A percentile compares a stretch with the other conserved stretches of the same genome.
phyloP scores from a whole-genome alignment of 169 alveolate genomes.

The Babesia microti region DNA sequence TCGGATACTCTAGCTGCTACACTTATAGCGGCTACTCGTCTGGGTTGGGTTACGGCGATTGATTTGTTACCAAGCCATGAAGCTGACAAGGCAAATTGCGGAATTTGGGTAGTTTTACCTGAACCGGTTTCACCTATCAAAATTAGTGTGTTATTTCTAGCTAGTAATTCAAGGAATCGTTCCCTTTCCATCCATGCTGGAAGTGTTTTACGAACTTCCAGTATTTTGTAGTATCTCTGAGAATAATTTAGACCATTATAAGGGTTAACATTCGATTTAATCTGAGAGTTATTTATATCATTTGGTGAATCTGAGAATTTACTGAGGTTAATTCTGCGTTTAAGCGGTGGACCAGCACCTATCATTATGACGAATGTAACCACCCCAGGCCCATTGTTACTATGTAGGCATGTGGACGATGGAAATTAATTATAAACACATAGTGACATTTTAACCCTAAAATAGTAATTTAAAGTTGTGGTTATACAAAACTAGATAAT shows the following conservation, averaged over 20 bases:
- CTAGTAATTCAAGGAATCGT: constrained; percentile 66
- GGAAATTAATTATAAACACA: too few relatives aligned
- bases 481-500: too few relatives aligned
- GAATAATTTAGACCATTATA: constrained; percentile 43
- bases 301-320: too few relatives aligned
- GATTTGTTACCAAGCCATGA: constrained; percentile 64
- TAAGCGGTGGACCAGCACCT: too few relatives aligned
- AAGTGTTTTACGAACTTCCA: constrained; percentile 63
- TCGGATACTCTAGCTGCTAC: constrained; percentile 97
- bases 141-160: constrained; percentile 55
- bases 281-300: too few relatives aligned
- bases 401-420: too few relatives aligned
- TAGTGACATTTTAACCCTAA: too few relatives aligned
- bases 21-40: constrained; percentile 99
- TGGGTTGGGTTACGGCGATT: constrained; percentile 97
- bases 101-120: constrained; percentile 96
- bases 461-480: too few relatives aligned
- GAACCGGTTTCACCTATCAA: constrained; percentile 95
- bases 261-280: constrained; percentile 9
- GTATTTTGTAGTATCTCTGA: constrained; percentile 56
- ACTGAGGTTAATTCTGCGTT: too few relatives aligned
- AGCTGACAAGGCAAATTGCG: constrained; percentile 85
- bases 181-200: constrained; percentile 79
- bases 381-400: too few relatives aligned
- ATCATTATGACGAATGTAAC: too few relatives aligned